Evolutionary conservation across 768 basidiomycete species (phyloP).

Genomic region (Russula griseocarnosa): DNA sequence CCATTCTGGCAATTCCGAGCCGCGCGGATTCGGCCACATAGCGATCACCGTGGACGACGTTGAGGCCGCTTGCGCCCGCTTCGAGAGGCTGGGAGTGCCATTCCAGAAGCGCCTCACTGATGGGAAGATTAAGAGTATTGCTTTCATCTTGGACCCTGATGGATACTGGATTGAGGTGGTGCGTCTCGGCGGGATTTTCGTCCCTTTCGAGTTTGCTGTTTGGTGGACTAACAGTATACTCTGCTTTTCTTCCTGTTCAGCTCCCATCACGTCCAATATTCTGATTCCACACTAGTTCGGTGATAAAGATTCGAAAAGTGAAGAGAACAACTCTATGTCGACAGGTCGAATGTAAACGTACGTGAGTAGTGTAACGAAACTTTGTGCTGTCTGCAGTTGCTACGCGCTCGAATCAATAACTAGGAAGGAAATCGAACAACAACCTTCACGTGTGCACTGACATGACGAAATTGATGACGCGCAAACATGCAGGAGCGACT

Average conservation of each 20-base stretch:
- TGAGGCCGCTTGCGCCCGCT: constrained; percentile 74
- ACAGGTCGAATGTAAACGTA: not conserved
- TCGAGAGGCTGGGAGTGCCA: constrained; percentile 71
- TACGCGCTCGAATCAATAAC: not conserved
- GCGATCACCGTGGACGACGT: constrained; percentile 82
- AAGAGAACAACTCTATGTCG: not conserved
- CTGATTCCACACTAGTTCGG: not conserved
- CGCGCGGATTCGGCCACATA: constrained; percentile 83
- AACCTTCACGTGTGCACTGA: too few species aligned
- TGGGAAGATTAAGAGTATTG: constrained; percentile 81
- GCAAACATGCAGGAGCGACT: too few species aligned
- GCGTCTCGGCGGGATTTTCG: not conserved
- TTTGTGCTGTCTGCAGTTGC: not conserved
- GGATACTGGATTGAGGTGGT: constrained; percentile 38
- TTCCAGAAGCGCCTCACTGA: constrained; percentile 88
- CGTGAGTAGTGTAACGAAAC: not conserved
- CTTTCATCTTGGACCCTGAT: constrained; percentile 83
- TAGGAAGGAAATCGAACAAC: too few species aligned
- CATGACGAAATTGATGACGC: too few species aligned
- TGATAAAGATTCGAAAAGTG: not conserved
- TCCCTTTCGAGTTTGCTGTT: not conserved
- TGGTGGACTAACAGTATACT: not conserved
- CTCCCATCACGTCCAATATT: not conserved
- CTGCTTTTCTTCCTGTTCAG: not conserved
- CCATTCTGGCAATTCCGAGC: constrained; percentile 79